Conservation (phyloP, 768 basidiomycete genomes). For the Cyathus striatus region DNA sequence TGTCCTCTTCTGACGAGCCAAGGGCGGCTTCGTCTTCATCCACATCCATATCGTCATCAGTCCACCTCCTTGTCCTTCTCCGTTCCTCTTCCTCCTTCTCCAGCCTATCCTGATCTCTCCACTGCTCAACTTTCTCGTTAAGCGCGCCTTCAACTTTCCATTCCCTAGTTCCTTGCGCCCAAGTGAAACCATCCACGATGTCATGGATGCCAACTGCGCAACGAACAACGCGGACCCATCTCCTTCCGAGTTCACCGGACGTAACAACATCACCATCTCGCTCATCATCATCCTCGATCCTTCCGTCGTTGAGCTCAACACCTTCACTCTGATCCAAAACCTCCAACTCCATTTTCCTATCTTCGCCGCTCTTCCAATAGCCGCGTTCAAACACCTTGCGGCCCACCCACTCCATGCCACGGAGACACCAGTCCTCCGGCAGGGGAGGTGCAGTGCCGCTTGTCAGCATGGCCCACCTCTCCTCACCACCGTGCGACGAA, state of each 20-base stretch:
- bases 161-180: constrained; percentile 49
- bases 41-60: constrained; percentile 68
- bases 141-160: constrained; percentile 66
- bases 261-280: constrained; percentile 18
- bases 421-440: constrained; percentile 91
- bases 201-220: constrained; percentile 63
- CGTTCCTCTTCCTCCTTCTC: constrained; percentile 66
- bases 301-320: constrained; percentile 62
- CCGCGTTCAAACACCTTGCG: constrained; percentile 88
- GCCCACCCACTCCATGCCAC: constrained; percentile 97
- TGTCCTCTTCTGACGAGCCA: constrained; percentile 39
- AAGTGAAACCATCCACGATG: constrained; percentile 73
- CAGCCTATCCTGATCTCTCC: constrained; percentile 67
- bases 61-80: constrained; percentile 55
- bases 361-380: constrained; percentile 84
- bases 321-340: constrained; percentile 62
- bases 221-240: constrained; percentile 77
- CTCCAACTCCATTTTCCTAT: constrained; percentile 68
- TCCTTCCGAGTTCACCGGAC: constrained; percentile 38
- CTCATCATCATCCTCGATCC: constrained; percentile 74
- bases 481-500: constrained; percentile 19
- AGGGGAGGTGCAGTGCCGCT: constrained; percentile 67
- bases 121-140: constrained; percentile 60
- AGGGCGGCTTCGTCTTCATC: constrained; percentile 52
- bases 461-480: constrained; percentile 65